Conservation (phyloP, 305 asterid genomes). For the Solanum hybrid region DNA sequence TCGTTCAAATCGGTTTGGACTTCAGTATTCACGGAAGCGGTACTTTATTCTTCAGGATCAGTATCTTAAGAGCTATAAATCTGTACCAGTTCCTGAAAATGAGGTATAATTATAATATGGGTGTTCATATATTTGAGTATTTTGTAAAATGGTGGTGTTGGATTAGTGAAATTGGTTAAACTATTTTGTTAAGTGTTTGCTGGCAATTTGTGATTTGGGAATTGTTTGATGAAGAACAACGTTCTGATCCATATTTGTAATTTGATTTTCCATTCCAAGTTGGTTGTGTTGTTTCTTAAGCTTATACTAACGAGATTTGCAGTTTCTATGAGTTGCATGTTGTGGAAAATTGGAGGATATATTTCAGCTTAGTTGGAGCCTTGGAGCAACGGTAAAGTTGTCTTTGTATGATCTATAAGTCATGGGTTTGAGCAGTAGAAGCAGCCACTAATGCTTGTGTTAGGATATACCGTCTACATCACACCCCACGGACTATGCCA, state of each 20-base stretch:
- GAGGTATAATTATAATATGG: slow-evolving; percentile 37
- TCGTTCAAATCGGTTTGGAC: slow-evolving; percentile 82
- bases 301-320: background rate
- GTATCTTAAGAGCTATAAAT: slow-evolving; percentile 74
- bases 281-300: background rate
- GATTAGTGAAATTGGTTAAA: background rate
- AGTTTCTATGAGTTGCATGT: background rate
- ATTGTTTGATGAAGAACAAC: background rate
- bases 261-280: background rate
- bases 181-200: background rate
- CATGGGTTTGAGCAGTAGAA: background rate
- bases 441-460: background rate
- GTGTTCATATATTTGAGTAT: background rate
- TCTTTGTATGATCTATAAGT: too few species aligned
- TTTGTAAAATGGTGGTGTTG: background rate
- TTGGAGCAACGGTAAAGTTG: background rate
- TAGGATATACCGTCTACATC: background rate
- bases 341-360: background rate
- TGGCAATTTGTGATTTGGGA: background rate
- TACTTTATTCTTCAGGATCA: slow-evolving; percentile 88
- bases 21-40: slow-evolving; percentile 80
- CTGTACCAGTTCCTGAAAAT: slow-evolving; percentile 47
- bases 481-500: background rate
- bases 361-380: background rate
- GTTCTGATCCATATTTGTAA: background rate